Evolutionary conservation across 1,284 basidiomycete species (phyloP), one percentile per base, ranked within the genome.

Genomic region (Tausonia pullulans): DNA sequence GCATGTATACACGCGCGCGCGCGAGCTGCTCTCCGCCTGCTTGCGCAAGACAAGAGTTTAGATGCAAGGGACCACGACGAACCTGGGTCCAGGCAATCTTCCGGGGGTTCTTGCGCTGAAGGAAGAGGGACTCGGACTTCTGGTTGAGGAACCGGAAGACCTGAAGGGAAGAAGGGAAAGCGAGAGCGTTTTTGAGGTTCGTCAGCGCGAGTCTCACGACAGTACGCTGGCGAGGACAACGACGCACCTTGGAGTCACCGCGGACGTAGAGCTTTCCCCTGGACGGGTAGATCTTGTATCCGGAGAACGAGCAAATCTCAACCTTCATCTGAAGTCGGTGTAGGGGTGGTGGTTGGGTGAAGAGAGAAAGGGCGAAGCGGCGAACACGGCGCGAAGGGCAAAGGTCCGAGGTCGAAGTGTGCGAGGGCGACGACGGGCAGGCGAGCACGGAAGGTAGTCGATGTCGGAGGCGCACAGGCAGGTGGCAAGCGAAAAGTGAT

Each of bases 91-190:
- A 98, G 70, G 95, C 89, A 79, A 98, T 93, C 87, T 98, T 98
- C 78, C 95, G 90, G 64, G 96, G 95, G 84, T 98, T 98, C 84
- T 98, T 98, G 82, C 95, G 90, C 80, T 98, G 96, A 69, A 92
- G 82, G 88, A 98, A 98, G 71, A 98, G 88, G 68, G 94, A 98
- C 73, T 94, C 84, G 77, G 85, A 88, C 86, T 96, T 96, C 70
- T 88, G 87, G 75, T 78, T 82, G 72, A 86, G 81, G 79, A 94
- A 94, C 77, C 91, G 90, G 87, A 95, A 95, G 75, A 92, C 84
- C 90, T 94, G 74, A 7, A 57, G 27, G 41, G 13, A 59, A 50
- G 63, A 54, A 54, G 27, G 57, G 45, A 27, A 27, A 27, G 27
- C 27, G 27, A 27, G 27, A 27, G 27, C 27, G 27, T 27, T 27